These are phyloP conservation scores for Zoysia japonica DNA, from an alignment of 176 grass and related monocot species.

Conservation along the genomic window DNA sequence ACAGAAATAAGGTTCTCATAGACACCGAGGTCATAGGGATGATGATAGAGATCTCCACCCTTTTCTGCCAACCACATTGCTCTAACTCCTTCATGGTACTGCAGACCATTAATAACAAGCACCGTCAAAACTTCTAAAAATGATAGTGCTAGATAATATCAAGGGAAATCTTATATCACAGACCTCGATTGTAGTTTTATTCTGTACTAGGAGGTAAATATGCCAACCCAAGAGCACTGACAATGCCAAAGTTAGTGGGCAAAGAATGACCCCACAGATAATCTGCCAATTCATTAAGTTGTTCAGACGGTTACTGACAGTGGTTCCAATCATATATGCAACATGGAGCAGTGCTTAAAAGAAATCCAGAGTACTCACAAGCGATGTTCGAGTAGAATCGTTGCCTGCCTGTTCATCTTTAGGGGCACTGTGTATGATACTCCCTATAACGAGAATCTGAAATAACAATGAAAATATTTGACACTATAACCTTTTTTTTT, in stretches of 20 bases:
- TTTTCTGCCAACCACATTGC: constrained; percentile 96
- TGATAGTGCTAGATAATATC: background rate
- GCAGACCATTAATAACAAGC: constrained; percentile 40
- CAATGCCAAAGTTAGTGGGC: constrained; percentile 71
- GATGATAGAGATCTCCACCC: constrained; percentile 76
- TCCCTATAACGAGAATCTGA: constrained; percentile 77
- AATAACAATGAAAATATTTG: constrained; percentile 35
- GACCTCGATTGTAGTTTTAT: constrained; percentile 98
- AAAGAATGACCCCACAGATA: constrained; percentile 76
- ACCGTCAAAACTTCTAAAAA: constrained; percentile 31
- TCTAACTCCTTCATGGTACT: constrained; percentile 98
- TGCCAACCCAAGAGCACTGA: constrained; percentile 84
- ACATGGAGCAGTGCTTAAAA: constrained; percentile 15
- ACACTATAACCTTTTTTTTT: background rate
- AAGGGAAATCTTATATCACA: constrained; percentile 25
- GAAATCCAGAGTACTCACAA: constrained; percentile 57
- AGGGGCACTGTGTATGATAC: constrained; percentile 50
- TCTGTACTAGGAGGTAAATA: constrained; percentile 90
- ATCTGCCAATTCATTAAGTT: constrained; percentile 59
- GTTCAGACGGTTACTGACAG: background rate
- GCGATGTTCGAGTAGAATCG: constrained; percentile 81
- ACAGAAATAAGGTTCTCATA: constrained; percentile 90
- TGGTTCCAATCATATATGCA: constrained; percentile 22
- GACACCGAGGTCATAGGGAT: constrained; percentile 89
- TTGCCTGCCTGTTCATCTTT: constrained; percentile 61